These are phyloP conservation scores for Naganishia vaughanmartiniae DNA, from an alignment of 768 basidiomycete species.

Conservation along the genomic window DNA sequence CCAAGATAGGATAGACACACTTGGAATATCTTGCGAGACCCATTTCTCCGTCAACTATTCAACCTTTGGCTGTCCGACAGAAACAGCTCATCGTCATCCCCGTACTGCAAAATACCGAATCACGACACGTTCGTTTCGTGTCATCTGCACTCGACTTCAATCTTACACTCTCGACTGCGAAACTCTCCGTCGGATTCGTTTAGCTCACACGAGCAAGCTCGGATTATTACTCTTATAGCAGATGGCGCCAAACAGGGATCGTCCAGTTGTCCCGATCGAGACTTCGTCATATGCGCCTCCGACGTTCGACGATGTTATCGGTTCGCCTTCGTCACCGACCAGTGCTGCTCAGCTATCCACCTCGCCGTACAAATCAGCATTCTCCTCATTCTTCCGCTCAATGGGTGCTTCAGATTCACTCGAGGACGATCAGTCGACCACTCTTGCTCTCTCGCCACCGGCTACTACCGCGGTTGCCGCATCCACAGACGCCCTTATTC, in stretches of 20 bases:
- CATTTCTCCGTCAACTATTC: too few relatives aligned
- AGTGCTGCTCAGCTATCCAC: not conserved
- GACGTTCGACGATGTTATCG: not conserved
- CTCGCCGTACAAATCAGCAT: slow-evolving; percentile 8
- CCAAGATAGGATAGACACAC: not conserved
- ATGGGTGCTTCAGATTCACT: slow-evolving; percentile 2
- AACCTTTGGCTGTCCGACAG: too few relatives aligned
- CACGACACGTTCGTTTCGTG: not conserved
- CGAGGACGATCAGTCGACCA: not conserved
- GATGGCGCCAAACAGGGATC: not conserved
- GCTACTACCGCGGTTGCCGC: not conserved
- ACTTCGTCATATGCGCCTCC: not conserved
- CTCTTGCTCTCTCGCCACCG: not conserved
- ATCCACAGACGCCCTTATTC: slow-evolving; percentile 16
- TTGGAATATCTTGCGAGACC: too few relatives aligned
- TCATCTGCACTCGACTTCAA: not conserved
- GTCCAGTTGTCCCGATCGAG: not conserved
- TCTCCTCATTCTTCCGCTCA: slow-evolving; percentile 9
- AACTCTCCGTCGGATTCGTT: not conserved
- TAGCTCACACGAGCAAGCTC: not conserved
- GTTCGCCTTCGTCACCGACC: not conserved
- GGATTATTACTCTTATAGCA: not conserved
- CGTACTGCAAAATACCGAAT: not conserved
- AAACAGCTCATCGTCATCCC: not conserved
- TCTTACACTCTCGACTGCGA: not conserved